Evolutionary conservation across 768 basidiomycete species (phyloP).

Genomic region (Phylloporus sp.): DNA sequence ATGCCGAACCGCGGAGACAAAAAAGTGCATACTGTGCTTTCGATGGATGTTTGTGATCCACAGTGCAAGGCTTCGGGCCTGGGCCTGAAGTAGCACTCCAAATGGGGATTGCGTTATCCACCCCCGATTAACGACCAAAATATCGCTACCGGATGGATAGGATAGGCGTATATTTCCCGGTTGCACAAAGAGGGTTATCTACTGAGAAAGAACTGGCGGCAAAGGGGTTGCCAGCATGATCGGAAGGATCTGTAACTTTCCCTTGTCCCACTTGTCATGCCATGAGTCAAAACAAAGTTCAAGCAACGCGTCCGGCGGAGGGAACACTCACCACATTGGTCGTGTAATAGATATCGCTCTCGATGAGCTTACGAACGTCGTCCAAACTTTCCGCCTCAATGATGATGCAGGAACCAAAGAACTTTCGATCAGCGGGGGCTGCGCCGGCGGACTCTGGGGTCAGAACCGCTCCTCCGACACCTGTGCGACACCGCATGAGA

Average conservation of each 20-base stretch:
- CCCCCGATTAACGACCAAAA: too few species aligned
- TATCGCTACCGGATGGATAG: not conserved
- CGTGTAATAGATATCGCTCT: conserved; percentile 23
- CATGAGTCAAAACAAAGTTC: not conserved
- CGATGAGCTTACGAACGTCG: conserved; percentile 27
- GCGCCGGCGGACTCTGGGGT: conserved; percentile 50
- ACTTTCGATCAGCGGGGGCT: conserved; percentile 46
- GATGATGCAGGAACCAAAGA: conserved; percentile 55
- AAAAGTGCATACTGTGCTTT: too few species aligned
- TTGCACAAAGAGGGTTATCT: not conserved
- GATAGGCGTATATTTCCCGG: not conserved
- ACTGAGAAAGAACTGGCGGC: conserved; percentile 10
- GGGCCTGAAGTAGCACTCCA: not conserved
- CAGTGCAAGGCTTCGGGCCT: too few species aligned
- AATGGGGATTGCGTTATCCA: not conserved
- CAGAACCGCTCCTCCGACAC: conserved; percentile 51
- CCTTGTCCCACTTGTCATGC: conserved; percentile 51
- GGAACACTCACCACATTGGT: conserved; percentile 18
- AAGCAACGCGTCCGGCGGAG: not conserved
- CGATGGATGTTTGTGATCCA: too few species aligned
- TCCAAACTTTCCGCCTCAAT: conserved; percentile 51
- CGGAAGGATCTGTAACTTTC: conserved; percentile 49
- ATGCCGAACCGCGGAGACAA: too few species aligned
- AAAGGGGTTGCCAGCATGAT: conserved; percentile 30
- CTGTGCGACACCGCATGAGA: conserved; percentile 30